Evolutionary conservation across 164 flowering plant genomes (phyloP), one percentile per base, ranked within the genome.

Genomic region (Cinnamomum micranthum): DNA sequence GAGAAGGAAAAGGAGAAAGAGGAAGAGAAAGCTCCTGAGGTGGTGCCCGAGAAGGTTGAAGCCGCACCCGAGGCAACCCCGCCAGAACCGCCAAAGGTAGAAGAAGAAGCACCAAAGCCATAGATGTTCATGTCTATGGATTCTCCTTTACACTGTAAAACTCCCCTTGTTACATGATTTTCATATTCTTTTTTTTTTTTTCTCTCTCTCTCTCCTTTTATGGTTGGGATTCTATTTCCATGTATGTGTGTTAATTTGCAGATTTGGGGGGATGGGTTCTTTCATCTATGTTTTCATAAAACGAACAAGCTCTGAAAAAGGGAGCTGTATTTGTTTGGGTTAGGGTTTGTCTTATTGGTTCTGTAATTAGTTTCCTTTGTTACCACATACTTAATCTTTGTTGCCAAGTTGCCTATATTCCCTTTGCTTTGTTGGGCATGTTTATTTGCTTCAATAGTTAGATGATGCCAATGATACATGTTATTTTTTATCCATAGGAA

Each of bases 1-100:
- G 85, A 52, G 35, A 86, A 85, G 73, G 85, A 77, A 87, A 80
- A 59, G 85, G 78, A 82, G 67, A 86, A 85, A 71, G 85, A 50
- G 6, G 81, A 63, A 12, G 78, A 20, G 51, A 81, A 68, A 31
- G n/a, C 76, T 28, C 52, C 77, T 50, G 75, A 58, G 25, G 78
- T 77, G 13, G 77, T 50, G 28, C 52, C 13, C 3, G 75, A 69
- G 33, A 41, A 24, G 50, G 27, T 59, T 5, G 67, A 65, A 19
- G 51, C 58, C 24, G 71, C 68, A 3, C 12, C 75, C 66, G 80
- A 77, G 58, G 52, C 81, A 15, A 47, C 71, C 31, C 47, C 73
- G 2, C 6, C 70, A 2, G 82, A 77, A 66, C 52, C 80, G 1
- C 51, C 69, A 2, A 75, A 77, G 70, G 74, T 67, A 2, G 80